Base-by-base conservation (phyloP, 1,284 basidiomycete species). In the Moniliophthora roreri region DNA sequence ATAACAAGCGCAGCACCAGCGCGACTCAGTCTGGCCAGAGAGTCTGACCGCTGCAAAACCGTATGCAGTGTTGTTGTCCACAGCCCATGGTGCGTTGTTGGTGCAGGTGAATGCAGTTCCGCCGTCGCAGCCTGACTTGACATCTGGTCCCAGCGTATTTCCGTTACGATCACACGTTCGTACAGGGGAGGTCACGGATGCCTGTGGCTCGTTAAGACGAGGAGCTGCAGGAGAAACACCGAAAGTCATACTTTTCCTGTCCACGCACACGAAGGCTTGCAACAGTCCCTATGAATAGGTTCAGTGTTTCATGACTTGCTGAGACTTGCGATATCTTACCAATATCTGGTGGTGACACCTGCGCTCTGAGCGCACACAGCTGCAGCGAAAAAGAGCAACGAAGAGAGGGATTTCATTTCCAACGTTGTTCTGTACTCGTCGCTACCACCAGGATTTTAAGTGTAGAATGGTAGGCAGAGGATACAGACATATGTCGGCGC, bases 211-310 rank as follows among this genome's bases (percentile, higher is more conserved):
- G 11, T 32, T 6, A 32, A 6, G 3, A 42, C 18, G 23, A 23
- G 3, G 21, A 13, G 15, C 16, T 13, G 20, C n/a, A 34, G 9
- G 16, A 15, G 37, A 26, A 13, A 11, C 20, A 20, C 4, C 10
- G 45, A 37, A 38, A 1, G n/a, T 21, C 23, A 20, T 6, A 54
- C 54, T 40, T 56, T 54, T 41, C 46, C 52, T 7, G 32, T 48
- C 56, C 58, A 59, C n/a, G 41, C 45, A 38, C 56, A 59, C 28
- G 52, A 55, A 7, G 58, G 58, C 39, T 59, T 57, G 48, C 56
- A 59, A 26, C 58, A 59, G 44, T 59, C 49, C 56, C 41, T 35
- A 26, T 20, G 18, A 40, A 38, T 40, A 21, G 28, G 41, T 6
- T 32, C 24, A n/a, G 20, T 24, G 13, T 20, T 16, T 36, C 18